These are phyloP conservation scores for Pythium folliculosum DNA, from an alignment of 352 stramenopile genomes.

Conservation along the genomic window DNA sequence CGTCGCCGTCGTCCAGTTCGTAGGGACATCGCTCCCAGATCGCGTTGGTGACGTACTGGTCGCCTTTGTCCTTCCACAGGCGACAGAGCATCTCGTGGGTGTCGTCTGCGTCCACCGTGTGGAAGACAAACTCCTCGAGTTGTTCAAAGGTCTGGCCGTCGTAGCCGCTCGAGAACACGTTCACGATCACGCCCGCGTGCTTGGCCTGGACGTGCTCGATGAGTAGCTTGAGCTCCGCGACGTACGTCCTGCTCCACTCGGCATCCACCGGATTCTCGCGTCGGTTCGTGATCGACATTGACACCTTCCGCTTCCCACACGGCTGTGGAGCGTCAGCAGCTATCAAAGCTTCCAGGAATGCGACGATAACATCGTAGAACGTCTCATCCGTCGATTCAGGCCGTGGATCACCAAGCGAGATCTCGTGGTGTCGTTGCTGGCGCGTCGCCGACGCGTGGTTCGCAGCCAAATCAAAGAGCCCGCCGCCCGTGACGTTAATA, in stretches of 20 bases:
- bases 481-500: slow-evolving; percentile 1
- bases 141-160: neutral
- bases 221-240: neutral
- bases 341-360: neutral
- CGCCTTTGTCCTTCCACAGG: neutral
- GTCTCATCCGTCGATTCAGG: neutral
- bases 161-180: neutral
- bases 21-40: neutral
- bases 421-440: neutral
- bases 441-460: neutral
- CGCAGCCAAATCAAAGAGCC: neutral
- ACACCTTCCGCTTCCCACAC: neutral
- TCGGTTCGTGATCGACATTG: neutral
- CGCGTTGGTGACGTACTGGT: neutral
- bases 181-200: neutral
- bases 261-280: neutral
- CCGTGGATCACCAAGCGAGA: neutral
- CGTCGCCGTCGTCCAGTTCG: neutral
- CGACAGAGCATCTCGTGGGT: neutral
- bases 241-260: slow-evolving; percentile 8
- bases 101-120: neutral
- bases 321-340: neutral
- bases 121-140: neutral
- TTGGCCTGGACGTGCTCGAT: neutral
- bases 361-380: slow-evolving; percentile 7